Evolutionary conservation across 2,329 filamentous ascomycete genomes (phyloP).

Genomic region (Trichoderma brevicompactum): DNA sequence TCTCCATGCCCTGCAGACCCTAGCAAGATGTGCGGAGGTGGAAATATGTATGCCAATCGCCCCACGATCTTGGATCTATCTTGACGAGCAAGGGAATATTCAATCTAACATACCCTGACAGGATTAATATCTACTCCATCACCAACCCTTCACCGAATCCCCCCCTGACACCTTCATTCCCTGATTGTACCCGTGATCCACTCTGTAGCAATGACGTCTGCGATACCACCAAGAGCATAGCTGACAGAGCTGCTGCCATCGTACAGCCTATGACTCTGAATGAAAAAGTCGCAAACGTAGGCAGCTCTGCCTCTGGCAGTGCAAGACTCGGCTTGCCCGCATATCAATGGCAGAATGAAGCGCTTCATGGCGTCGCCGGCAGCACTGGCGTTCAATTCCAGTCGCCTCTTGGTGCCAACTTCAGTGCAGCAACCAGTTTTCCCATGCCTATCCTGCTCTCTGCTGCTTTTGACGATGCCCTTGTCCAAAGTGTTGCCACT

Average conservation of each 20-base stretch:
- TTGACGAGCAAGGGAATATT: background rate
- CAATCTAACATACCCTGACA: conserved; percentile 10
- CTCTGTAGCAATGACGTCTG: conserved; percentile 49
- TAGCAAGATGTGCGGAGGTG: conserved; percentile 28
- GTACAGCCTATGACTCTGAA: conserved; percentile 41
- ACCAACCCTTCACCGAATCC: conserved; percentile 28
- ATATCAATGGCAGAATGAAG: conserved; percentile 67
- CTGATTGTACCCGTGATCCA: conserved; percentile 37
- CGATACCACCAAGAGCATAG: conserved; percentile 43
- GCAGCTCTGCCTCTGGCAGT: conserved; percentile 45
- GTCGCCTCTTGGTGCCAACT: conserved; percentile 42
- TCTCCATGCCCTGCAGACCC: conserved; percentile 28
- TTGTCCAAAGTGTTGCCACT: conserved; percentile 61
- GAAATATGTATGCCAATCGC: conserved; percentile 25
- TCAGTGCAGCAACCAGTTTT: conserved; percentile 66
- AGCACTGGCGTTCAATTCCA: conserved; percentile 53
- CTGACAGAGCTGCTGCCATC: conserved; percentile 39
- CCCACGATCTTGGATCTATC: background rate
- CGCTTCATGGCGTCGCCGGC: conserved; percentile 63
- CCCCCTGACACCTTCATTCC: conserved; percentile 31
- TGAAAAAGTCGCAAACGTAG: conserved; percentile 42
- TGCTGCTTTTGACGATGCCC: conserved; percentile 65
- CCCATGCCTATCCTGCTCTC: conserved; percentile 66
- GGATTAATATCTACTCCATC: conserved; percentile 31
- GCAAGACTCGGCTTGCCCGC: conserved; percentile 59